Evolutionary conservation across 805 yeast species (phyloP), one percentile per base, ranked within the genome.

Genomic region (Candida lessepsii): DNA sequence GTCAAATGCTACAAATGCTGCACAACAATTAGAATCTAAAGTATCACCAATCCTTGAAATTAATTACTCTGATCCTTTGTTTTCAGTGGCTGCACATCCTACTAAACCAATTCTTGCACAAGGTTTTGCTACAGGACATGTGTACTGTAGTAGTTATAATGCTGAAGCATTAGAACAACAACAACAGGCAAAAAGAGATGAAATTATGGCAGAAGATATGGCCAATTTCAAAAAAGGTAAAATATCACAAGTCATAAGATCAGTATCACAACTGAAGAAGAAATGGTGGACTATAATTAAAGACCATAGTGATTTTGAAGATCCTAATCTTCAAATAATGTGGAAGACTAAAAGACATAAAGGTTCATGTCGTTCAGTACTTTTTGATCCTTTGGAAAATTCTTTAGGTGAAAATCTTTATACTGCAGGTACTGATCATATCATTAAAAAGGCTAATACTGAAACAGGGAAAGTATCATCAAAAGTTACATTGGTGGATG

Each of bases 321-420:
- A 57, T 6, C 59, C 53, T 17, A 56, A 53, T 4, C 50, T 67
- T 14, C 54, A 70, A 4, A 56, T 62, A 4, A 53, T 73, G 19
- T 91, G 99, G 99, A 77, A 83, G 40, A 90, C 97, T 0, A 86
- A 78, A 53, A 75, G 98, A 56, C 98, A 91, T 57, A 89, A 88
- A 58, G 90, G 88, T 1, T 83, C 95, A 48, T 87, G 95, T 45
- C 67, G 99, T 30, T 77, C 84, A 3, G 65, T 86, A 2, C 65
- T 77, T 6, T 81, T 87, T 58, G 86, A 81, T 44, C 76, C 80
- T 3, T 67, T 74, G 1, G 65, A 57, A 31, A 41, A 46, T 14
- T 57, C 63, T 2, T 48, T 57, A 4, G 88, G 88, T 2, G 72
- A 73, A 21, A 60, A 61, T 41, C 39, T 89, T 0, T 86, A 70